phyloP scores from a whole-genome alignment of 345 rosid species.

The Ailanthus altissimus region DNA sequence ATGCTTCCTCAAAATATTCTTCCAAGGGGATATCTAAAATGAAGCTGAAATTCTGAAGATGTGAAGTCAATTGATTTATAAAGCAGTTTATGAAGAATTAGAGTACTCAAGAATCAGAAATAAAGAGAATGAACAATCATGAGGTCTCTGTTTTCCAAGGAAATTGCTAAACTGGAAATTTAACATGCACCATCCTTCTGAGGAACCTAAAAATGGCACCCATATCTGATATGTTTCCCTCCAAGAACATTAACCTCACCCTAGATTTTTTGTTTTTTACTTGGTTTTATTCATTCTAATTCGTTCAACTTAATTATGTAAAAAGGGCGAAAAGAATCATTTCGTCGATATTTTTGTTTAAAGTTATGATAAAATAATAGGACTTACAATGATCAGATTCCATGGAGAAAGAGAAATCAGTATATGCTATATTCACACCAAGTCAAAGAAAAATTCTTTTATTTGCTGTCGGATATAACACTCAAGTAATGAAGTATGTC shows the following conservation, averaged over 20 bases:
- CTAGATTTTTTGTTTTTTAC: not conserved
- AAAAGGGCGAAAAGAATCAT: not conserved
- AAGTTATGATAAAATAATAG: not conserved
- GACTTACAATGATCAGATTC: not conserved
- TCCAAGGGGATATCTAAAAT: too few species aligned
- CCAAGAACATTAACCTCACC: not conserved
- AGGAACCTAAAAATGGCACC: not conserved
- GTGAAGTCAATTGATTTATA: too few species aligned
- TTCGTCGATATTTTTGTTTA: not conserved
- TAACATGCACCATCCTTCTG: not conserved
- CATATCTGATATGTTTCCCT: not conserved
- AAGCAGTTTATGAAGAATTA: too few species aligned
- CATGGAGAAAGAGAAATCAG: not conserved
- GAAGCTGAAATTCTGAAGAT: too few species aligned
- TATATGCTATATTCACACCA: too few species aligned
- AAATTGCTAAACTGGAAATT: too few species aligned
- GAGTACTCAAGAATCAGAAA: too few species aligned
- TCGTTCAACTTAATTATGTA: not conserved
- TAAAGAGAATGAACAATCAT: too few species aligned
- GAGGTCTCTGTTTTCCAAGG: too few species aligned
- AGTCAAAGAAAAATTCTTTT: not conserved
- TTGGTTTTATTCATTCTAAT: not conserved
- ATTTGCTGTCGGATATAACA: not conserved
- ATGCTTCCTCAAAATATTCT: too few species aligned
- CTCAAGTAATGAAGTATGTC: not conserved